These are phyloP conservation scores for Rhodomyrtus psidioides DNA, from an alignment of 441 rosid species.

Conservation along the genomic window DNA sequence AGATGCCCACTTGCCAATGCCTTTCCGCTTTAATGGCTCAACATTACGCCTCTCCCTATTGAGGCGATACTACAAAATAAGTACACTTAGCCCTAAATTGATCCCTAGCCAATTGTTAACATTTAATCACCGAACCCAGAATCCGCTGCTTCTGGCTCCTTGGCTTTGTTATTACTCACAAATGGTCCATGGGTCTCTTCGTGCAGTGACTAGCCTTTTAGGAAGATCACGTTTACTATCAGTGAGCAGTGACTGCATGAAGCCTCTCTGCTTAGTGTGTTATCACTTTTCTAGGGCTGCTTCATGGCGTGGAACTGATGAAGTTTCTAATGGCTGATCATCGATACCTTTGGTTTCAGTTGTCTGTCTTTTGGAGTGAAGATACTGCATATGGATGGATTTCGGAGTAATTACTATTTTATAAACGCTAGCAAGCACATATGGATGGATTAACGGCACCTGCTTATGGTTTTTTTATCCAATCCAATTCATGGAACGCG, in stretches of 20 bases:
- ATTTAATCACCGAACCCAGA: background rate
- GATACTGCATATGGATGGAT: too few relatives aligned
- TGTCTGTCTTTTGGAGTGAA: background rate
- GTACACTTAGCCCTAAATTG: background rate
- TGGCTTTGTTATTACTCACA: background rate
- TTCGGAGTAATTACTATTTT: background rate
- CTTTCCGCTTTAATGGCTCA: background rate
- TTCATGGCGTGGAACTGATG: background rate
- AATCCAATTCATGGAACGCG: background rate
- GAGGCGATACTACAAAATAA: background rate
- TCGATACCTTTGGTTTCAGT: background rate
- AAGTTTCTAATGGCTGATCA: background rate
- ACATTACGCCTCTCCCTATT: background rate
- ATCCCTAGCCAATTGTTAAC: background rate
- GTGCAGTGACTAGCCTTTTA: background rate
- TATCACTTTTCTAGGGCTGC: background rate
- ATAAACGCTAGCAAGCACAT: background rate
- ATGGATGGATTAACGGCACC: background rate
- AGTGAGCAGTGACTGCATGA: background rate
- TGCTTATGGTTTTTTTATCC: background rate
- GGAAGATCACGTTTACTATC: background rate
- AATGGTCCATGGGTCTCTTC: background rate
- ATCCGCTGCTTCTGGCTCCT: background rate
- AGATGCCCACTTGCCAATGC: background rate
- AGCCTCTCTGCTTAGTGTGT: background rate